Conservation (phyloP, 306 rosid species). For the Inga oerstediana region DNA sequence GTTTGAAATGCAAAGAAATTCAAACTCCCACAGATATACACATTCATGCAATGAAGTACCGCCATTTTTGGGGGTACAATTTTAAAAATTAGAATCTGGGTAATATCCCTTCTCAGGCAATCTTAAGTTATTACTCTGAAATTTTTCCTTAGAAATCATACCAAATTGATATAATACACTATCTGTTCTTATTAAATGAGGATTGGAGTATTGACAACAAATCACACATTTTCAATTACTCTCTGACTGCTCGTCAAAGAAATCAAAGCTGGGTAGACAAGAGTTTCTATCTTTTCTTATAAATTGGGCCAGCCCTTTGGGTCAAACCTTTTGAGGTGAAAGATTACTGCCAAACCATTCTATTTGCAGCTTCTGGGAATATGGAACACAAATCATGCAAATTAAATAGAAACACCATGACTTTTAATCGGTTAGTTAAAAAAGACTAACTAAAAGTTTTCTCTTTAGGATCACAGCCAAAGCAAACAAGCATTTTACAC, state of each 20-base stretch:
- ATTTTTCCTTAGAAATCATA: not conserved
- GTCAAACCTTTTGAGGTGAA: constrained; percentile 12
- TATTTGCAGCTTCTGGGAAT: not conserved
- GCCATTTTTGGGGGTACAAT: not conserved
- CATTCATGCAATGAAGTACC: not conserved
- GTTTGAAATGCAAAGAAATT: constrained; percentile 2
- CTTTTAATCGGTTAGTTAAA: constrained; percentile 3
- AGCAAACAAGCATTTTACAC: constrained; percentile 1
- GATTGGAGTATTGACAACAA: not conserved
- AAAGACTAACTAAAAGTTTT: constrained; percentile 12
- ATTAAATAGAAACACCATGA: not conserved
- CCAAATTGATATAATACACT: not conserved
- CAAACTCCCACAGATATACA: not conserved
- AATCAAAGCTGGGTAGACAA: too few species aligned
- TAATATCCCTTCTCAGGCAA: not conserved
- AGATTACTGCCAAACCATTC: not conserved
- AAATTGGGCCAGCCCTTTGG: not conserved
- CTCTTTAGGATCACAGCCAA: constrained; percentile 1
- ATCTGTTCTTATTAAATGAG: not conserved
- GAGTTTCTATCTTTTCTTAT: not conserved
- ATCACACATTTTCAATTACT: not conserved
- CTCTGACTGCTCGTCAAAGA: not conserved
- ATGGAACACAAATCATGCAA: not conserved
- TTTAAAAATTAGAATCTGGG: not conserved
- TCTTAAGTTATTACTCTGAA: not conserved